Evolutionary conservation across 1,284 basidiomycete genomes (phyloP).

Genomic region (Gomphus bonarii): DNA sequence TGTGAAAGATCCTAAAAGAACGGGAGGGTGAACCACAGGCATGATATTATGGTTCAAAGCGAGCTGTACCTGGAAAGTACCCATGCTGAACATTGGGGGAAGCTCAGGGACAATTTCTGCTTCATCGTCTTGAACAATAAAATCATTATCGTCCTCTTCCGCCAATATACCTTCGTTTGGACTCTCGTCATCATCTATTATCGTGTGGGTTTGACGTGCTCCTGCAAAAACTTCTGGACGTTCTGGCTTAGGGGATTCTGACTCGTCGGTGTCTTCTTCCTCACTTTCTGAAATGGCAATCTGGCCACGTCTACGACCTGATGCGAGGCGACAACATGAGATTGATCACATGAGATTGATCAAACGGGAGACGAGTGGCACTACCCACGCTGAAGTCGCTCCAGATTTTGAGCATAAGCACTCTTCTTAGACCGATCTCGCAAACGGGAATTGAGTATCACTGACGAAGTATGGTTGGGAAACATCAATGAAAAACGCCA

Average conservation of each 20-base stretch:
- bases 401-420: slow-evolving; percentile 51
- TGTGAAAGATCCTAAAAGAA: slow-evolving; percentile 40
- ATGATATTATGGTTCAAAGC: neutral
- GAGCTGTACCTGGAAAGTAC: slow-evolving; percentile 40
- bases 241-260: slow-evolving; percentile 4
- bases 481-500: neutral
- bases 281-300: slow-evolving; percentile 20
- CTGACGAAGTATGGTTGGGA: slow-evolving; percentile 25
- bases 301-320: slow-evolving; percentile 41
- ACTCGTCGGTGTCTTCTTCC: slow-evolving; percentile 21
- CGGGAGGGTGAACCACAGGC: neutral
- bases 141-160: slow-evolving; percentile 37
- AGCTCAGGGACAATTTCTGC: slow-evolving; percentile 33
- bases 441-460: slow-evolving; percentile 52
- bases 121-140: slow-evolving; percentile 69
- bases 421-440: slow-evolving; percentile 50
- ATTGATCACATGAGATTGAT: slow-evolving; percentile 1
- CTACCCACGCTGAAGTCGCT: slow-evolving; percentile 48
- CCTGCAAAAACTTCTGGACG: slow-evolving; percentile 27
- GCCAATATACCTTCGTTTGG: slow-evolving; percentile 21
- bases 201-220: slow-evolving; percentile 25
- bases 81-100: slow-evolving; percentile 70
- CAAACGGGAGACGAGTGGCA: slow-evolving; percentile 8
- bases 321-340: slow-evolving; percentile 11
- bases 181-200: slow-evolving; percentile 18